A percentile compares a stretch with the other conserved stretches of the same genome.
Evolutionary conservation across 139 green algal species (phyloP).

Genomic region (Tetradesmus obliquus): DNA sequence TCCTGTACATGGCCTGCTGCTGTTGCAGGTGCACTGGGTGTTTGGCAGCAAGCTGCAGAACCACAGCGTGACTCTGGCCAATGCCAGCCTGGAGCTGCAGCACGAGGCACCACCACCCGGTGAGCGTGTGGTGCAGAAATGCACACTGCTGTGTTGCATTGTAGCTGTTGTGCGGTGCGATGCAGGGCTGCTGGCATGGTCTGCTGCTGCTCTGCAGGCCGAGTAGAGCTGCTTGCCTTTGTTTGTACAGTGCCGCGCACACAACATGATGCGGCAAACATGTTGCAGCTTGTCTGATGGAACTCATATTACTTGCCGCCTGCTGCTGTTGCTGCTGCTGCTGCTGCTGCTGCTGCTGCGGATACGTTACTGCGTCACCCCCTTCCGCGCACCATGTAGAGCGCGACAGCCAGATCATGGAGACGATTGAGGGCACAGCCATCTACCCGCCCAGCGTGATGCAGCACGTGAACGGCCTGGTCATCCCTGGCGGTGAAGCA

Average conservation of each 20-base stretch:
- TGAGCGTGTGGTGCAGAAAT: not conserved
- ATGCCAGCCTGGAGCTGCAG: not conserved
- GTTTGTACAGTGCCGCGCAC: too few species aligned
- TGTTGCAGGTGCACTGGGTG: slow-evolving; percentile 23
- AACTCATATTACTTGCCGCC: not conserved
- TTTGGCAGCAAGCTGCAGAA: slow-evolving; percentile 24
- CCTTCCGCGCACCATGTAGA: not conserved
- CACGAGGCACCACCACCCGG: not conserved
- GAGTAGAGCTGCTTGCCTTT: too few species aligned
- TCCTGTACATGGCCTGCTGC: not conserved
- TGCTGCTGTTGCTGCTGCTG: not conserved
- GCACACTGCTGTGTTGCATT: not conserved
- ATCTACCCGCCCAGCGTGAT: slow-evolving; percentile 11
- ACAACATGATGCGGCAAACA: not conserved
- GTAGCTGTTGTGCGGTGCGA: not conserved
- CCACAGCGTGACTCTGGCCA: not conserved
- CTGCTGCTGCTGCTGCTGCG: not conserved
- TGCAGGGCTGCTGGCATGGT: not conserved
- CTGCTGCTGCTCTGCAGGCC: not conserved
- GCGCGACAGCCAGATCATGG: not conserved
- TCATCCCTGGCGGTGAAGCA: not conserved
- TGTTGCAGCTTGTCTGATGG: not conserved
- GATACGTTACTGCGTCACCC: not conserved
- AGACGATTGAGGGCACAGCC: slow-evolving; percentile 24
- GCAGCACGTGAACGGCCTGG: slow-evolving; percentile 33